Evolutionary conservation across 1,284 basidiomycete genomes (phyloP).

Genomic region (Microstroma glucosiphilum): DNA sequence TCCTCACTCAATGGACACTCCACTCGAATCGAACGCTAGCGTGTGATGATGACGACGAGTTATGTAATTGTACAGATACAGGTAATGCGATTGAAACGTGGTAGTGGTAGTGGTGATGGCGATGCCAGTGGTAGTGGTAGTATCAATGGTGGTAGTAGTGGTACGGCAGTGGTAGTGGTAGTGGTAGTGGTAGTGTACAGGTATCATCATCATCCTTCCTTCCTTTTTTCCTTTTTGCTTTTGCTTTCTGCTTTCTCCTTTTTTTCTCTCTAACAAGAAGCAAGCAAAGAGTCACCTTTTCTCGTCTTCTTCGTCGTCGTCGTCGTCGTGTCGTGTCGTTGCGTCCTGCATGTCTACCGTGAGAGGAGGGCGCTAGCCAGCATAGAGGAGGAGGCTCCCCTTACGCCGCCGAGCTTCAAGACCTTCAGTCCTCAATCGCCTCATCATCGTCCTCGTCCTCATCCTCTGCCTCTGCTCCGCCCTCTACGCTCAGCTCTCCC

Average conservation of each 20-base stretch:
- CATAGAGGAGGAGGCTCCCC: not conserved
- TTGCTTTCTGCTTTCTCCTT: too few relatives aligned
- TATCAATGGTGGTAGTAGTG: not conserved
- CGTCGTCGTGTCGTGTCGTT: too few relatives aligned
- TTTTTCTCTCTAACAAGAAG: not conserved
- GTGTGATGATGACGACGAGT: too few relatives aligned
- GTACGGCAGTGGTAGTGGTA: not conserved
- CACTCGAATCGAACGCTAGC: too few relatives aligned
- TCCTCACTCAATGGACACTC: too few relatives aligned
- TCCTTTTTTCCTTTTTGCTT: too few relatives aligned
- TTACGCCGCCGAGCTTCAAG: not conserved
- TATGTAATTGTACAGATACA: too few relatives aligned
- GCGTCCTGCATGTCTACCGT: too few relatives aligned
- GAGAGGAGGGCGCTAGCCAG: conserved; percentile 41
- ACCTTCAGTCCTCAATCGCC: not conserved
- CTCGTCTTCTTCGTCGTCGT: conserved; percentile 29
- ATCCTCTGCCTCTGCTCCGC: not conserved
- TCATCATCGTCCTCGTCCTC: too few relatives aligned
- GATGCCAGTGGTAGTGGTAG: not conserved
- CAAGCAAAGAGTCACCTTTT: conserved; percentile 44
- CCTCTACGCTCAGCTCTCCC: not conserved
- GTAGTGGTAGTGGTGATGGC: not conserved
- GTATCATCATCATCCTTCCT: not conserved
- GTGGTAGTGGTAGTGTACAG: not conserved
- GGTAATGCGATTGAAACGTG: too few relatives aligned